Percentiles rank a stretch among this genome's conserved stretches.
phyloP scores from a whole-genome alignment of 129 eudicot genomes.

The Rutidosis leptorrhynchoides region DNA sequence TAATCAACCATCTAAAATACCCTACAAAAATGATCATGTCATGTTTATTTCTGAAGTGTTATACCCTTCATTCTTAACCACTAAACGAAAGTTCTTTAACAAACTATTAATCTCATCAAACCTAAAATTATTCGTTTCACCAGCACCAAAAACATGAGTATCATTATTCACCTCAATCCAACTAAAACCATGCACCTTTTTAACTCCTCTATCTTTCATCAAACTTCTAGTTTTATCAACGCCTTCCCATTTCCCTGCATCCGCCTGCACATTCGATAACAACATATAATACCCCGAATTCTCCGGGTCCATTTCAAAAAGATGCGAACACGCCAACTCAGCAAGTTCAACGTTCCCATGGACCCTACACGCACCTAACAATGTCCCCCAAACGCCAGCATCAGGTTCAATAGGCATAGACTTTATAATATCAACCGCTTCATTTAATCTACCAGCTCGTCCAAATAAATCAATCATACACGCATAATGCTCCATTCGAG shows the following conservation, averaged over 20 bases:
- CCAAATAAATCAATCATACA: constrained; percentile 68
- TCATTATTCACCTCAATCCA: constrained; percentile 64
- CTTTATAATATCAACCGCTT: constrained; percentile 48
- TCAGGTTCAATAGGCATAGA: constrained; percentile 73
- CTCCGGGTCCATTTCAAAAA: constrained; percentile 61
- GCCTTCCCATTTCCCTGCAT: constrained; percentile 61
- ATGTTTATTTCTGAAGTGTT: no score
- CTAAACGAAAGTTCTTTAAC: constrained; percentile 43
- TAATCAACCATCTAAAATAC: no score
- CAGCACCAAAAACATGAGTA: constrained; percentile 60
- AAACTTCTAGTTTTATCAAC: constrained; percentile 48
- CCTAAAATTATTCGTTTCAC: constrained; percentile 45
- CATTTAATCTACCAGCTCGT: constrained; percentile 64
- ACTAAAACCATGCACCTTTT: constrained; percentile 68
- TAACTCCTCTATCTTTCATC: constrained; percentile 72
- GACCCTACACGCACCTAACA: constrained; percentile 71
- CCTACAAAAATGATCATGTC: no score
- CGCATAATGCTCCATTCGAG: constrained; percentile 73
- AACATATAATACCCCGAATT: constrained; percentile 77
- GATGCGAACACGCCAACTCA: constrained; percentile 56
- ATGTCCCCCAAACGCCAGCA: constrained; percentile 81
- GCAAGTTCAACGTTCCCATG: constrained; percentile 81
- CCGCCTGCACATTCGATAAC: constrained; percentile 64
- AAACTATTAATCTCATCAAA: constrained; percentile 41
- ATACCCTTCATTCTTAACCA: constrained; percentile 57